A percentile compares a stretch with the other conserved stretches of the same genome.
Evolutionary conservation across 257 asterid genomes (phyloP).

Genomic region (Rubia yunnanensis): DNA sequence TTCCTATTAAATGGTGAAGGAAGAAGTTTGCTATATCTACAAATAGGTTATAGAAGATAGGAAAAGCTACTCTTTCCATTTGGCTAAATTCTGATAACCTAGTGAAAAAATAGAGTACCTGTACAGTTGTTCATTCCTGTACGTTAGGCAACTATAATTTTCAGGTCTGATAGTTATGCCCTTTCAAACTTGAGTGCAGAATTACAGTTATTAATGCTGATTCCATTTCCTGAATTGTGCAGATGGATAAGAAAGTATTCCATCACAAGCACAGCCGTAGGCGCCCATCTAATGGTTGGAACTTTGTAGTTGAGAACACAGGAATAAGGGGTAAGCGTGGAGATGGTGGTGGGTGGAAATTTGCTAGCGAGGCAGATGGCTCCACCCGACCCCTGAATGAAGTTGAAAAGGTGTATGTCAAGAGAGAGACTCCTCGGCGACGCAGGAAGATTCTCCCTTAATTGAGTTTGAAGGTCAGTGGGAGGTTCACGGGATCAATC

Average conservation of each 20-base stretch:
- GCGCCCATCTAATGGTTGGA: slow-evolving; percentile 92
- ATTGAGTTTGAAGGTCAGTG: slow-evolving; percentile 11
- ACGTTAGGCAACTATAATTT: background rate
- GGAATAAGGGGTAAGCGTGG: slow-evolving; percentile 79
- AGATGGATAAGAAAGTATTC: slow-evolving; percentile 67
- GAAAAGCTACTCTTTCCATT: background rate
- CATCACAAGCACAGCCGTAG: slow-evolving; percentile 83
- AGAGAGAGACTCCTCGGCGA: slow-evolving; percentile 80
- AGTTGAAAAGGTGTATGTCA: slow-evolving; percentile 70
- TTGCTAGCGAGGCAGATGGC: slow-evolving; percentile 75
- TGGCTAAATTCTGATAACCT: background rate
- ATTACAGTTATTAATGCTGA: background rate
- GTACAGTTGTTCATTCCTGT: background rate
- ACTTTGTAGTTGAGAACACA: slow-evolving; percentile 72
- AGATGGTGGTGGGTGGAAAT: slow-evolving; percentile 84
- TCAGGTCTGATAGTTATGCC: background rate
- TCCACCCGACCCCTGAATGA: slow-evolving; percentile 81
- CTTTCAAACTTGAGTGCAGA: background rate
- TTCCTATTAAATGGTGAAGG: background rate
- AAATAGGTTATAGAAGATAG: background rate
- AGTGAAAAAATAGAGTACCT: background rate
- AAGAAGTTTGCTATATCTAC: background rate
- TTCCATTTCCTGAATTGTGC: slow-evolving; percentile 8
- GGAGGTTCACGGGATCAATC: background rate
- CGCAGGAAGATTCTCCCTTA: slow-evolving; percentile 61